These are phyloP conservation scores for Hortiboletus rubellus DNA, from an alignment of 1,284 basidiomycete genomes.

Conservation along the genomic window DNA sequence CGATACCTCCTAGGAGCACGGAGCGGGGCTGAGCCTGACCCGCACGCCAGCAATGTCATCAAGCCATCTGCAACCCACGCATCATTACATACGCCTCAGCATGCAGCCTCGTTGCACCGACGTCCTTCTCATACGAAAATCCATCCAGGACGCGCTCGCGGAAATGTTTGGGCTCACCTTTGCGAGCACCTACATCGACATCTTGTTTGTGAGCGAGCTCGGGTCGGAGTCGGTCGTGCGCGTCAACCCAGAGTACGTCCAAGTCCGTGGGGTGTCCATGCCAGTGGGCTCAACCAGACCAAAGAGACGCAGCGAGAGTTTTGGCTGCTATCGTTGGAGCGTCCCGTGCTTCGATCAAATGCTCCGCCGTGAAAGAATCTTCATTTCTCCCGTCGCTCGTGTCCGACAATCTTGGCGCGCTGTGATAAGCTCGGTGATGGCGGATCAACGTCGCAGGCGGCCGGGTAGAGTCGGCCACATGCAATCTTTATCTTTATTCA, in stretches of 20 bases:
- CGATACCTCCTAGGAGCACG: background rate
- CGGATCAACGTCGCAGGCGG: conserved; percentile 8
- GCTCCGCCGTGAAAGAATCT: conserved; percentile 40
- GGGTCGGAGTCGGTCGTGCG: conserved; percentile 40
- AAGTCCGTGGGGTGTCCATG: background rate
- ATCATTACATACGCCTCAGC: conserved; percentile 44
- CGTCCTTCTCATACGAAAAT: conserved; percentile 41
- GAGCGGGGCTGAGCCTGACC: background rate
- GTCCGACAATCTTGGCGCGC: conserved; percentile 10
- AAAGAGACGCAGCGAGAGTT: conserved; percentile 42
- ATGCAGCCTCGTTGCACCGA: conserved; percentile 36
- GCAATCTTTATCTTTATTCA: background rate
- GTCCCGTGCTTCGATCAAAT: conserved; percentile 30
- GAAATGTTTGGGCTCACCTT: conserved; percentile 44
- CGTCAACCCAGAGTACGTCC: conserved; percentile 29
- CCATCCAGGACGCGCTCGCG: conserved; percentile 44
- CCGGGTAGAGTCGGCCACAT: background rate
- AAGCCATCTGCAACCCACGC: conserved; percentile 22
- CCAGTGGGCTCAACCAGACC: background rate
- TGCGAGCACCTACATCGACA: conserved; percentile 44
- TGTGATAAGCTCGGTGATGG: conserved; percentile 10
- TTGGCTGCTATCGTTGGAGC: conserved; percentile 40
- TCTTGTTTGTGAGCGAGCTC: conserved; percentile 38
- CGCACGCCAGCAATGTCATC: conserved; percentile 12
- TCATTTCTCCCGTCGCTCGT: conserved; percentile 44